Conservation (phyloP, 192 early-diverging fungal genomes). For the Podila horticola region DNA sequence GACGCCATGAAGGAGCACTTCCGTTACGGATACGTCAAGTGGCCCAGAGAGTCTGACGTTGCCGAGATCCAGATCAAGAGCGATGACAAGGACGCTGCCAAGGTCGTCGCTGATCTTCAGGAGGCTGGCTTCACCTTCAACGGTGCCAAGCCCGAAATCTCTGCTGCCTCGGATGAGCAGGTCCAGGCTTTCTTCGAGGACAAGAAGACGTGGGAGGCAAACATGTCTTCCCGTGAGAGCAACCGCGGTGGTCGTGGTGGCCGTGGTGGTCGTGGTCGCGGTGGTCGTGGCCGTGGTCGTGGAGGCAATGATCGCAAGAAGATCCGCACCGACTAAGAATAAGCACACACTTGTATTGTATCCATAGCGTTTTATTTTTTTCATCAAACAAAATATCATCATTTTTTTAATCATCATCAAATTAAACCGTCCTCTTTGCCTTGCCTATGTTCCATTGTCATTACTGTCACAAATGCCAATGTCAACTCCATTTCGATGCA, state of each 20-base stretch:
- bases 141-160: constrained; percentile 34
- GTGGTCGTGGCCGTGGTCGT: constrained; percentile 31
- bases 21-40: constrained; percentile 42
- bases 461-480: too few relatives aligned
- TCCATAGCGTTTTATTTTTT: neutral
- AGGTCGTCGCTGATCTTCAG: constrained; percentile 23
- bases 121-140: constrained; percentile 32
- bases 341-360: neutral
- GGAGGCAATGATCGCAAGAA: constrained; percentile 44
- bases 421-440: too few relatives aligned
- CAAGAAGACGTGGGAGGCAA: constrained; percentile 37
- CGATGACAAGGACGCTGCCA: constrained; percentile 28
- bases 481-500: too few relatives aligned
- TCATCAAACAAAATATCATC: too few relatives aligned
- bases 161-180: constrained; percentile 40
- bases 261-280: constrained; percentile 38
- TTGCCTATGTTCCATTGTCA: too few relatives aligned
- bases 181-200: constrained; percentile 28
- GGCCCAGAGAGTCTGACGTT: constrained; percentile 32
- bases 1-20: constrained; percentile 33
- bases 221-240: constrained; percentile 11
- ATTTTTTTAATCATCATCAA: too few relatives aligned
- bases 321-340: constrained; percentile 36
- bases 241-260: constrained; percentile 11
- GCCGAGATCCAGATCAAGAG: constrained; percentile 36